Base-by-base conservation (phyloP, 2,329 filamentous ascomycete genomes). In the Alternaria gansuensis region DNA sequence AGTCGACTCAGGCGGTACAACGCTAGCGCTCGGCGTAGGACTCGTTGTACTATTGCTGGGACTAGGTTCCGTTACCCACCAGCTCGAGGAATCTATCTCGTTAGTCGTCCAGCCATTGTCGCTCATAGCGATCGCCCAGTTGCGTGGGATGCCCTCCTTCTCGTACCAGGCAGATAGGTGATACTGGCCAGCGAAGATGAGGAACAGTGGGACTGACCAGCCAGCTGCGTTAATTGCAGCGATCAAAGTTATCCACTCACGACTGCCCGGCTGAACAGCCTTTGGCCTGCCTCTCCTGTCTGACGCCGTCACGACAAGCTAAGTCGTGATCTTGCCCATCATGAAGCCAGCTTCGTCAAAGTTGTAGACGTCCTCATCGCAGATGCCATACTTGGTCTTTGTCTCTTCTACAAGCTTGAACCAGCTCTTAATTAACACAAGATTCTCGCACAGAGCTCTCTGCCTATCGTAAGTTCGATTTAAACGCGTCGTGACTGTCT, bases 211-310 rank as follows among this genome's bases (percentile, higher is more conserved):
- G 37, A 52, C 41, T 24, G 52, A n/a, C 41, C 49, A 64, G 39
- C 62, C 54, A 40, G 44, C 44, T 23, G 54, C 51, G 46, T 62
- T 65, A 33, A 71, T 65, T 33, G 50, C 53, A 44, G 63, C 44
- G 51, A 74, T 72, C 3, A 59, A 62, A 17, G 64, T 74, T 45
- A 63, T 61, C 67, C 62, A 76, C 67, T 75, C 66, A n/a, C 67
- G 66, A 65, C 71, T 68, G 13, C 74, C 62, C 59, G 64, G 68
- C 64, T 74, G 57, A 9, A 65, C 39, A 43, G 44, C 33, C 59
- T 68, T 72, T 48, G 52, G 51, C 45, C 51, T 21, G 48, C 13
- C 33, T 40, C 49, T 52, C 44, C 50, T 48, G 51, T 71, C 58
- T 62, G 45, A 57, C 26, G 43, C 50, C 46, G 51, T 63, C 21